These are phyloP conservation scores for Sporodiniella umbellata DNA, from an alignment of 371 early-diverging fungal species.

Conservation along the genomic window DNA sequence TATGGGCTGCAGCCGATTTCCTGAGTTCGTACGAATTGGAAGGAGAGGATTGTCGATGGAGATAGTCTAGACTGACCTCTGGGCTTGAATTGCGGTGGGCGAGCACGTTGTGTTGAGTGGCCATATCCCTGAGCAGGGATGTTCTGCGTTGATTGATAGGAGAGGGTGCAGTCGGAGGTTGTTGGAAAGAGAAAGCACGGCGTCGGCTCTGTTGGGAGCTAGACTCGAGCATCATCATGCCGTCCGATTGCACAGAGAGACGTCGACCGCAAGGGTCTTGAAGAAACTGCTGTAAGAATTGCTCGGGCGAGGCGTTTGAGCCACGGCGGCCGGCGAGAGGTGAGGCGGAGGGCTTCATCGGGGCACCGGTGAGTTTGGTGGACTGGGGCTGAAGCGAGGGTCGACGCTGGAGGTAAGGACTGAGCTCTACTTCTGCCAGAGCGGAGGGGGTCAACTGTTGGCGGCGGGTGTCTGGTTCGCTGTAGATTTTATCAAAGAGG, in stretches of 20 bases:
- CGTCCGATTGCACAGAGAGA: conserved; percentile 31
- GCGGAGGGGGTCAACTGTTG: conserved; percentile 3
- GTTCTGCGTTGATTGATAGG: conserved; percentile 17
- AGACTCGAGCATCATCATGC: conserved; percentile 1
- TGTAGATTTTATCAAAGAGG: conserved; percentile 57
- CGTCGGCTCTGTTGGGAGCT: conserved; percentile 22
- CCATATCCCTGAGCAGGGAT: conserved; percentile 15
- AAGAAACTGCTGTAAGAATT: conserved; percentile 34
- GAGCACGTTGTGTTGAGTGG: conserved; percentile 3
- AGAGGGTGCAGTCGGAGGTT: conserved; percentile 18
- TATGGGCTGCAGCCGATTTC: conserved; percentile 13
- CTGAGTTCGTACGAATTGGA: conserved; percentile 18
- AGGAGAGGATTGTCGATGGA: conserved; percentile 1
- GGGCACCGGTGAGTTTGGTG: conserved; percentile 3
- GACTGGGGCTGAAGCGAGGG: conserved; percentile 2
- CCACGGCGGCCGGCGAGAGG: conserved; percentile 31
- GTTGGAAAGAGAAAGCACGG: conserved; percentile 40
- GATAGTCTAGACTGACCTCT: conserved; percentile 2
- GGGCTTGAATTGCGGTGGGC: background rate
- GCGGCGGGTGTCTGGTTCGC: conserved; percentile 28
- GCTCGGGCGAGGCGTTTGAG: conserved; percentile 43
- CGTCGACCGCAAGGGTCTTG: conserved; percentile 17
- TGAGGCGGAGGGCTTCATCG: conserved; percentile 33
- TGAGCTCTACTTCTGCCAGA: conserved; percentile 11
- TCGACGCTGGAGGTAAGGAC: conserved; percentile 15